Evolutionary conservation across 169 alveolate genomes (phyloP).

Genomic region (Amoebophrya sp.): DNA sequence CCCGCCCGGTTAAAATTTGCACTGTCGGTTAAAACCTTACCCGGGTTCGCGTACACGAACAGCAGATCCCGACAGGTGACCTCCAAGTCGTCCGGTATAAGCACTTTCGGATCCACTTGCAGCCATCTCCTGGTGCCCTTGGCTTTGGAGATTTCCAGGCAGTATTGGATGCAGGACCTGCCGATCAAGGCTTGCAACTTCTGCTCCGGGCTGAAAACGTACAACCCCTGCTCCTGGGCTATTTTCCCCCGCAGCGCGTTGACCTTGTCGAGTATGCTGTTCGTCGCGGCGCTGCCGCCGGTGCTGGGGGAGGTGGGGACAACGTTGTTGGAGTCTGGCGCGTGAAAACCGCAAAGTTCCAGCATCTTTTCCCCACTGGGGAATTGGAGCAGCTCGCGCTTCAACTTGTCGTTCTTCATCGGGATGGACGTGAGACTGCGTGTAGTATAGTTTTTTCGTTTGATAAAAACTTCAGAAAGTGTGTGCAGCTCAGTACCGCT

Average conservation of each 20-base stretch:
- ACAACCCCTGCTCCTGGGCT: not conserved
- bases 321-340: not conserved
- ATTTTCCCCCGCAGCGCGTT: not conserved
- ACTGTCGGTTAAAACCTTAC: too few relatives aligned
- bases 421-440: not conserved
- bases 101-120: not conserved
- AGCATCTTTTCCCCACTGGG: not conserved
- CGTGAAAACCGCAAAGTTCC: not conserved
- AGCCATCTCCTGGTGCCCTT: not conserved
- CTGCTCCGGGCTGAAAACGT: not conserved
- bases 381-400: not conserved
- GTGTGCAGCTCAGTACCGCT: too few relatives aligned
- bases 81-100: not conserved
- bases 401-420: not conserved
- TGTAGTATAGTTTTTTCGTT: not conserved
- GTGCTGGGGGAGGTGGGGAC: not conserved
- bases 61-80: not conserved
- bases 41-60: not conserved
- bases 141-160: not conserved
- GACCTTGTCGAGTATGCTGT: not conserved
- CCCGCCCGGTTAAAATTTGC: too few relatives aligned
- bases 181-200: not conserved
- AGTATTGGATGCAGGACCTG: not conserved
- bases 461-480: too few relatives aligned
- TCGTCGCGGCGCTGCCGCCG: not conserved